Evolutionary conservation across 805 yeast species (phyloP), one percentile per base, ranked within the genome.

Genomic region (Kurtzmaniella cleridarum): DNA sequence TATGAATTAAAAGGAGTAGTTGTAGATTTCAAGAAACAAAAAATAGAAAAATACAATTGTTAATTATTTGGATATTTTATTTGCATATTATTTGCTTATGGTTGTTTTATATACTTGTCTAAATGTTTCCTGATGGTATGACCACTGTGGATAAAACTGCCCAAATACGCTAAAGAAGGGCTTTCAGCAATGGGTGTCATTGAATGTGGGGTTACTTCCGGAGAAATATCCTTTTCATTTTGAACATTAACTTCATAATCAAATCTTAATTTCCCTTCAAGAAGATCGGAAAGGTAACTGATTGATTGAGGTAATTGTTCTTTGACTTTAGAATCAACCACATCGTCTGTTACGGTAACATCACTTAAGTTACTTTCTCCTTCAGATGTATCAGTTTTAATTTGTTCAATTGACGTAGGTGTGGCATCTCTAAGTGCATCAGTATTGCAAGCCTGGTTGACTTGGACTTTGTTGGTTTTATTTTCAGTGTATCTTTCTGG

Each of bases 211-310:
- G 33, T n/a, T 5, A n/a, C 16, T n/a, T 7, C 16, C 5, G 5
- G 5, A 11, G 18, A 11, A 18, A 30, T 30, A 30, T 30, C 33
- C 8, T 20, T 20, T 20, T 20, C 24, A 20, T 8, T 20, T 5
- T 20, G 24, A 20, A 8, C 24, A 20, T 8, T 20, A 6, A 31
- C 15, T 5, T 34, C 36, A 15, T 20, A 36, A 17, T 37, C 42
- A 15, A 48, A 44, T 16, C 45, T 42, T 4, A 53, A 34, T 3
- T 51, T 50, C 0, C 66, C 66, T 23, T 55, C 54, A 36, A 64
- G 47, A 9, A 58, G 42, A 20, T 57, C 67, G 10, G 66, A 54
- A 20, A 64, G 49, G 39, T 59, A 60, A 4, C 59, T 58, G 27
- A 62, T 48, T 10, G 67, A 60, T 12, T 57, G 67, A 35, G 55